Evolutionary conservation across 768 basidiomycete species (phyloP).

Genomic region (Mrakia hoshinonis): DNA sequence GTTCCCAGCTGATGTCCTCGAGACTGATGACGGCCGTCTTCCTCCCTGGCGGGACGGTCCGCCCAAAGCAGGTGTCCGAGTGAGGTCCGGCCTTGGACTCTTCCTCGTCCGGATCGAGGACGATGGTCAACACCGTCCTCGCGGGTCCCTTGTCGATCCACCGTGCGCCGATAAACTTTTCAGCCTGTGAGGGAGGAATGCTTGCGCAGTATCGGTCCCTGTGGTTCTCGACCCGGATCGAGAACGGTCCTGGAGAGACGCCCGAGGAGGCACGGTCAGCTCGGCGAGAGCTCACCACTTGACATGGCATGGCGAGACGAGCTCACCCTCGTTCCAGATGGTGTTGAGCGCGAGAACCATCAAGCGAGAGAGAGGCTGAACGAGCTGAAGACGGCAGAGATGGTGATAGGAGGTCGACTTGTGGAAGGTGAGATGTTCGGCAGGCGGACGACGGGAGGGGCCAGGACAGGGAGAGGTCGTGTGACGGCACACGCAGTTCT

Average conservation of each 20-base stretch:
- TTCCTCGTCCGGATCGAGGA: conserved; percentile 5
- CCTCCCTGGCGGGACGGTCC: not conserved
- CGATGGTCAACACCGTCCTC: conserved; percentile 19
- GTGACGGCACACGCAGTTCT: not conserved
- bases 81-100: not conserved
- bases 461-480: not conserved
- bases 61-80: not conserved
- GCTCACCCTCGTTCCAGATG: conserved; percentile 27
- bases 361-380: not conserved
- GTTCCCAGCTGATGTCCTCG: conserved; percentile 26
- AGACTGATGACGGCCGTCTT: conserved; percentile 19
- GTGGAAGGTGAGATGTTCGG: not conserved
- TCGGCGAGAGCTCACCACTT: not conserved
- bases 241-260: not conserved
- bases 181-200: conserved; percentile 13
- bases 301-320: not conserved
- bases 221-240: conserved; percentile 15
- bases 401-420: not conserved
- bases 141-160: conserved; percentile 25
- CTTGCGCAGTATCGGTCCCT: conserved; percentile 12
- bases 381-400: not conserved
- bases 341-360: conserved; percentile 30
- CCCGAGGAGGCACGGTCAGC: not conserved
- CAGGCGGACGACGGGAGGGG: not conserved
- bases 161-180: conserved; percentile 19